Conservation (phyloP, 2,329 filamentous ascomycete species). For the Penicillium digitatum region DNA sequence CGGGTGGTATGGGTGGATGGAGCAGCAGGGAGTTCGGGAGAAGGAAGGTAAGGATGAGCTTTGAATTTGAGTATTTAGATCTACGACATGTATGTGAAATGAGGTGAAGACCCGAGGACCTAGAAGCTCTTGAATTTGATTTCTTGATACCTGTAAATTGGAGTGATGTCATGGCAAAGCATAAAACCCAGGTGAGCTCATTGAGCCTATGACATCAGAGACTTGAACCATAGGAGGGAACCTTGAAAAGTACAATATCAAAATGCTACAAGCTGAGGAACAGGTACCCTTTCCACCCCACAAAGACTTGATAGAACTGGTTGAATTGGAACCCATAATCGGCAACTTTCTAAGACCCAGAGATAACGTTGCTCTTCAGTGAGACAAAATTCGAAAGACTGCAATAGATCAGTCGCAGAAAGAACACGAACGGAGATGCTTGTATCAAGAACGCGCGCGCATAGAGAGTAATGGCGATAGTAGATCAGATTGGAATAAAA, state of each 20-base stretch:
- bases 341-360: slow-evolving; percentile 17
- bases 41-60: slow-evolving; percentile 29
- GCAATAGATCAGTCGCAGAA: slow-evolving; percentile 9
- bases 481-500: slow-evolving; percentile 2
- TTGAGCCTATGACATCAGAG: background rate
- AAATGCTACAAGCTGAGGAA: background rate
- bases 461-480: background rate
- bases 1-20: slow-evolving; percentile 40
- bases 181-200: background rate
- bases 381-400: background rate
- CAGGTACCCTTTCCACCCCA: background rate
- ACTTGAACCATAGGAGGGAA: background rate
- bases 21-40: slow-evolving; percentile 3
- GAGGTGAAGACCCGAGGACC: slow-evolving; percentile 18
- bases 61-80: slow-evolving; percentile 13
- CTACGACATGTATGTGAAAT: slow-evolving; percentile 16
- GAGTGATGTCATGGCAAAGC: slow-evolving; percentile 3
- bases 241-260: background rate
- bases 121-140: background rate
- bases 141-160: background rate
- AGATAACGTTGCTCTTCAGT: slow-evolving; percentile 7
- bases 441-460: slow-evolving; percentile 6
- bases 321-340: slow-evolving; percentile 13
- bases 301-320: slow-evolving; percentile 10
- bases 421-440: slow-evolving; percentile 9